phyloP scores from a whole-genome alignment of 768 basidiomycete genomes.

The Agaricus sinodeliciosus region DNA sequence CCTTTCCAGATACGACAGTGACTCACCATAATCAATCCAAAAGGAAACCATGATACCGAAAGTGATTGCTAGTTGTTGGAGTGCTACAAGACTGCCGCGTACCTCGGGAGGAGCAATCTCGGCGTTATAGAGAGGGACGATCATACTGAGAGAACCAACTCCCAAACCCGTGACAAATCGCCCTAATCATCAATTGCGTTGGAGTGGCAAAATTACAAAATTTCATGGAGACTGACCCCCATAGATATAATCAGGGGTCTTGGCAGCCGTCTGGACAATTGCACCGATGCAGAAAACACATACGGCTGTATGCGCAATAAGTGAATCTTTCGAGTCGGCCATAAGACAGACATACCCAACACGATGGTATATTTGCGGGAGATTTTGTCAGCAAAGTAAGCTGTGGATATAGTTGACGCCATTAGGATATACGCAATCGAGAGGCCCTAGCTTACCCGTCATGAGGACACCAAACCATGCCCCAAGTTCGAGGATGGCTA shows the following conservation, averaged over 20 bases:
- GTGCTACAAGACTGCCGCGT: conserved; percentile 71
- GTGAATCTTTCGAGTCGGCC: background rate
- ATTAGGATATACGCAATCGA: background rate
- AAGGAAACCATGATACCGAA: conserved; percentile 69
- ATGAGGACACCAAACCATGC: conserved; percentile 73
- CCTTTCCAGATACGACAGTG: background rate
- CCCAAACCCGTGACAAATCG: conserved; percentile 78
- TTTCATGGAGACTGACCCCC: conserved; percentile 32
- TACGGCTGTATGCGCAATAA: conserved; percentile 32
- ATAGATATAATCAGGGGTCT: conserved; percentile 53
- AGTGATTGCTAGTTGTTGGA: conserved; percentile 79
- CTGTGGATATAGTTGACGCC: conserved; percentile 16
- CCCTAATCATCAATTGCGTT: conserved; percentile 22
- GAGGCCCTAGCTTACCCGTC: conserved; percentile 36
- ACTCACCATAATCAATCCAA: conserved; percentile 44
- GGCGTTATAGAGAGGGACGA: conserved; percentile 74
- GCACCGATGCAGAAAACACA: conserved; percentile 65
- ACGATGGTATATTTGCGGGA: conserved; percentile 71
- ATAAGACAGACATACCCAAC: conserved; percentile 29
- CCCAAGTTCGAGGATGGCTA: conserved; percentile 66
- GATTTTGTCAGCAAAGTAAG: conserved; percentile 62
- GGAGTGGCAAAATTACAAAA: background rate
- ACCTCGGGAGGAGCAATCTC: conserved; percentile 76
- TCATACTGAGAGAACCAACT: conserved; percentile 76
- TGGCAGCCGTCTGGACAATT: conserved; percentile 61